Base-by-base conservation (phyloP, 2,329 filamentous ascomycete genomes). In the Pseudogymnoascus sp. region DNA sequence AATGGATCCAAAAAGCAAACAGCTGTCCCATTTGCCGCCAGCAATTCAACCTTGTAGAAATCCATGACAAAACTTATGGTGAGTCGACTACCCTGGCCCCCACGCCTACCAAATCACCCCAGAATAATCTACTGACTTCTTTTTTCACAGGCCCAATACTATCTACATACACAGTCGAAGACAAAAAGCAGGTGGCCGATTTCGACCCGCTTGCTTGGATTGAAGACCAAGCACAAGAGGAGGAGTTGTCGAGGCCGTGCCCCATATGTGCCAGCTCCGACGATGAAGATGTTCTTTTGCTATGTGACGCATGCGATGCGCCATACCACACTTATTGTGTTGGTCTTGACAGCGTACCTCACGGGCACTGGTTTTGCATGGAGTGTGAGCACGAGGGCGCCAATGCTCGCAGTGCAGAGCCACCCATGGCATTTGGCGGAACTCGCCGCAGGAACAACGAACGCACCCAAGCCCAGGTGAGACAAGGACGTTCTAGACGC, bases 1-100 rank as follows among this genome's bases (percentile, higher is more conserved):
- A 92, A 68, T 99, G 94, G 94, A 91, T 93, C 50, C 90, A 95
- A 76, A 89, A 95, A 74, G 93, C 94, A 66, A 99, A 97, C 76
- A 97, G 92, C 73, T 99, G 94, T 75, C 94, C 94, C 50, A 96
- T 99, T 74, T 99, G 94, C 76, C 89, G 94, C 68, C 89, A 90
- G 69, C 85, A 83, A 65, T 97, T 99, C 78, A 93, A 97, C 75
- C 78, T 88, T 69, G 92, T 99, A 67, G 86, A 94, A 72, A 86
- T 99, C 64, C 88, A 88, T 74, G 85, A 89, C 71, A 84, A 82
- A 67, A 77, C 92, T 70, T 89, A 90, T 80, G 90, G 91, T 94
- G 83, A 76, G 84, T 79, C 62, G 50, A 62, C 64, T 61, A 63
- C 65, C 60, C 60, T 63, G 59, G 60, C 47, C 64, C 50, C 63